Conservation (phyloP, 2,329 filamentous ascomycete genomes). For the Fusarium succisae region DNA sequence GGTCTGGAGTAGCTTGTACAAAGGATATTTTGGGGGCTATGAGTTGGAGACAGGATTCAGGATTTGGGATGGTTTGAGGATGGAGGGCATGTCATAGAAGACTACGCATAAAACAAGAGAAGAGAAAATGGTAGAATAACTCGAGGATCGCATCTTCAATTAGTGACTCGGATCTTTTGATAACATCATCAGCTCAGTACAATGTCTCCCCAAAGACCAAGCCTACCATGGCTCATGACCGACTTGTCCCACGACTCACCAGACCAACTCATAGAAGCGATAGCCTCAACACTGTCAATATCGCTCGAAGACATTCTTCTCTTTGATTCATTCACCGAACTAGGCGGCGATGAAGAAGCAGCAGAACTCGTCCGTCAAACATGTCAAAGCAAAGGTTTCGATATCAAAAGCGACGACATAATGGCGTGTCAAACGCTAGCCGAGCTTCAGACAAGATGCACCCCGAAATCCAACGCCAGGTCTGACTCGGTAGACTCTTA, state of each 20-base stretch:
- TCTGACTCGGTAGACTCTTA: constrained; percentile 22
- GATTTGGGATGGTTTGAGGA: not conserved
- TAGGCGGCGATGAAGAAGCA: constrained; percentile 53
- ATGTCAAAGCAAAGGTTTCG: constrained; percentile 40
- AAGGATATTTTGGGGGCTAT: not conserved
- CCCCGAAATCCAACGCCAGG: not conserved
- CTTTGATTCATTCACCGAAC: constrained; percentile 56
- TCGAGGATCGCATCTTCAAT: not conserved
- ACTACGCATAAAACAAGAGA: not conserved
- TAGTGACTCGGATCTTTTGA: not conserved
- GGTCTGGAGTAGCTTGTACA: constrained; percentile 12
- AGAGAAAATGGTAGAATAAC: not conserved
- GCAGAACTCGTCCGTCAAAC: constrained; percentile 38
- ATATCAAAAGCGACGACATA: constrained; percentile 52
- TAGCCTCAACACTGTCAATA: constrained; percentile 51
- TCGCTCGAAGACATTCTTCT: constrained; percentile 45
- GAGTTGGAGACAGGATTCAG: constrained; percentile 13
- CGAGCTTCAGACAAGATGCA: constrained; percentile 55
- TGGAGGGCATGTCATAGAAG: constrained; percentile 6
- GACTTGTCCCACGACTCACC: constrained; percentile 29
- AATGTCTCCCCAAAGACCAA: constrained; percentile 19
- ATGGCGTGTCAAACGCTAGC: constrained; percentile 55
- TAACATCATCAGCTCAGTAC: not conserved
- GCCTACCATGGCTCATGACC: constrained; percentile 39
- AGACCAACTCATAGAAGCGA: constrained; percentile 47